These are phyloP conservation scores for Penicillium hordei DNA, from an alignment of 2,329 filamentous ascomycete species.

Conservation along the genomic window DNA sequence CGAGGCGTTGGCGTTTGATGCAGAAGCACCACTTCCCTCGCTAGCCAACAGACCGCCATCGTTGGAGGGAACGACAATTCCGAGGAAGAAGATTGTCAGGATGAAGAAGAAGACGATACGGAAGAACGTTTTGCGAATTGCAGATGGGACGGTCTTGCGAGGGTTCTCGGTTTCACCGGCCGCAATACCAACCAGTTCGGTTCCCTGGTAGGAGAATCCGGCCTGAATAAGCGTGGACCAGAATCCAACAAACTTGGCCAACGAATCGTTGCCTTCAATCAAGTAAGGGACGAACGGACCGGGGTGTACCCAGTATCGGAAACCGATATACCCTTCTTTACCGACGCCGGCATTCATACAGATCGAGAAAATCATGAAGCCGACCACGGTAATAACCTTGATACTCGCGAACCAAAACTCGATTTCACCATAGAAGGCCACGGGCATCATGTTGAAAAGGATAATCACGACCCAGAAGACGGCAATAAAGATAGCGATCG, in stretches of 20 bases:
- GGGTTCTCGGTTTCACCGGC: slow-evolving; percentile 74
- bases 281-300: slow-evolving; percentile 67
- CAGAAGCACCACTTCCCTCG: slow-evolving; percentile 14
- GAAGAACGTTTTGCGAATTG: slow-evolving; percentile 73
- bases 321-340: slow-evolving; percentile 69
- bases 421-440: slow-evolving; percentile 71
- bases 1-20: slow-evolving; percentile 32
- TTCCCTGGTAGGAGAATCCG: slow-evolving; percentile 52
- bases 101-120: slow-evolving; percentile 63
- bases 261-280: slow-evolving; percentile 54
- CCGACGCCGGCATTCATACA: slow-evolving; percentile 72
- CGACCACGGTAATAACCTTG: slow-evolving; percentile 72
- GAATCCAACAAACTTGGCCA: slow-evolving; percentile 64
- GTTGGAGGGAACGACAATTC: slow-evolving; percentile 66
- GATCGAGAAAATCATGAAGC: slow-evolving; percentile 74
- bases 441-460: slow-evolving; percentile 66
- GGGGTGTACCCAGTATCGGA: slow-evolving; percentile 67
- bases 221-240: slow-evolving; percentile 51
- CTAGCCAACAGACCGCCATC: slow-evolving; percentile 53
- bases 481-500: slow-evolving; percentile 68
- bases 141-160: slow-evolving; percentile 67
- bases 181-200: slow-evolving; percentile 72
- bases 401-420: slow-evolving; percentile 77
- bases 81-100: slow-evolving; percentile 60
- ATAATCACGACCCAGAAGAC: slow-evolving; percentile 72